Conservation (phyloP, 176 grass and related monocot genomes). For the Calamus simplicifolius region DNA sequence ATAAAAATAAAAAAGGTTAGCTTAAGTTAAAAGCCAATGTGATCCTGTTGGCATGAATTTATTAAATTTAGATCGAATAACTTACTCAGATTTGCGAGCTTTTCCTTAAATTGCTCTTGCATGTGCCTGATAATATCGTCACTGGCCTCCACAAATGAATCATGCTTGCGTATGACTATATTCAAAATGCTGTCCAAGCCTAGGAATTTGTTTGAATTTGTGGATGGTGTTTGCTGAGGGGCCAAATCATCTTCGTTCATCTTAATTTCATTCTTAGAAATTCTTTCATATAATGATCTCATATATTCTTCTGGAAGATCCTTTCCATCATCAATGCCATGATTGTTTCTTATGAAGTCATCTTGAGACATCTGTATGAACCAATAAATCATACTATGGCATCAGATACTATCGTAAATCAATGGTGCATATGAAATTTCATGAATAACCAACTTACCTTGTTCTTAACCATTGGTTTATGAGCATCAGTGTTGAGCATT, state of each 20-base stretch:
- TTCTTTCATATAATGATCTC: constrained; percentile 94
- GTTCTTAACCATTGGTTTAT: constrained; percentile 96
- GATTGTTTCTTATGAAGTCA: constrained; percentile 98
- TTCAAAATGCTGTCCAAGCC: constrained; percentile 98
- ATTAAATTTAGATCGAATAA: neutral
- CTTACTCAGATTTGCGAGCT: constrained; percentile 96
- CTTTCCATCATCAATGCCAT: constrained; percentile 91
- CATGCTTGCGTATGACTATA: constrained; percentile 82
- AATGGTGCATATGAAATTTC: constrained; percentile 8
- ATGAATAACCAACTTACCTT: constrained; percentile 44
- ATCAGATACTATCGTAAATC: neutral
- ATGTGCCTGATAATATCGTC: constrained; percentile 97
- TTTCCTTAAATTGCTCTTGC: constrained; percentile 98
- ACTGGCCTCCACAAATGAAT: constrained; percentile 69
- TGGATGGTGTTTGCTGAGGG: constrained; percentile 70
- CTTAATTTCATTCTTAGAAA: constrained; percentile 93
- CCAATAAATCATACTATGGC: constrained; percentile 22
- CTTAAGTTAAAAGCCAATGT: too few species aligned
- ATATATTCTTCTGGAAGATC: constrained; percentile 92
- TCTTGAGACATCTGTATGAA: constrained; percentile 84
- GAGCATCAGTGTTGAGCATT: constrained; percentile 94
- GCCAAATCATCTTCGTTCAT: constrained; percentile 97
- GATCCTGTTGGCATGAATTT: neutral
- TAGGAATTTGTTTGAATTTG: constrained; percentile 87
- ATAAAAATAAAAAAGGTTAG: too few species aligned